These are phyloP conservation scores for Striga asiatica DNA, from an alignment of 257 asterid genomes.

Conservation along the genomic window DNA sequence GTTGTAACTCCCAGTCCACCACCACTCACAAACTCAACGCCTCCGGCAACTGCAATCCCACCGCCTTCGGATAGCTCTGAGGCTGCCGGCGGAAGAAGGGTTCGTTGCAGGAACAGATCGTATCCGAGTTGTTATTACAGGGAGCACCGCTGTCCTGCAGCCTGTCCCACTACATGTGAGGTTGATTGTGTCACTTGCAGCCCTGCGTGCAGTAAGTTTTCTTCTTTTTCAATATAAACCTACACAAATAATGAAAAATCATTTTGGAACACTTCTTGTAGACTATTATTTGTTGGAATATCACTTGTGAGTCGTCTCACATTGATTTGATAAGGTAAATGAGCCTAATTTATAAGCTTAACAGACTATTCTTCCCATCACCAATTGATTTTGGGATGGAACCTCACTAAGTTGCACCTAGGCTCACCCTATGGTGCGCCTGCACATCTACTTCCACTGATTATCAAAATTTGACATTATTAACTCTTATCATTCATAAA, in stretches of 20 bases:
- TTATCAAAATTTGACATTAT: too few relatives aligned
- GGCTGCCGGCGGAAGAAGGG: slow-evolving; percentile 36
- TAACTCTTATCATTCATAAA: background rate
- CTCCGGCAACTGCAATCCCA: slow-evolving; percentile 18
- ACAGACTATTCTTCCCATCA: too few relatives aligned
- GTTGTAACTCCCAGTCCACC: slow-evolving; percentile 12
- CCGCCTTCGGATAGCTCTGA: slow-evolving; percentile 35
- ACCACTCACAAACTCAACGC: slow-evolving; percentile 6
- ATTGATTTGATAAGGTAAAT: too few relatives aligned
- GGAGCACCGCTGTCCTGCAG: slow-evolving; percentile 41
- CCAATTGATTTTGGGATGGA: too few relatives aligned
- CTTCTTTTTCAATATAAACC: background rate
- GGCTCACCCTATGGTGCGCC: too few relatives aligned
- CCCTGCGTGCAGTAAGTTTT: slow-evolving; percentile 55
- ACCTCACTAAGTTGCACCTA: too few relatives aligned
- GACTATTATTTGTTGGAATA: too few relatives aligned
- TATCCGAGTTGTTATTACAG: slow-evolving; percentile 24
- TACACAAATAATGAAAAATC: too few relatives aligned
- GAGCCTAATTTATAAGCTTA: too few relatives aligned
- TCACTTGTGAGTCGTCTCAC: too few relatives aligned
- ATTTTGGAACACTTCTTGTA: too few relatives aligned
- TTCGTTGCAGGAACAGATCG: slow-evolving; percentile 34
- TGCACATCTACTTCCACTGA: too few relatives aligned
- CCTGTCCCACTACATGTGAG: slow-evolving; percentile 41
- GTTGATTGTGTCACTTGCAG: slow-evolving; percentile 59